Base-by-base conservation (phyloP, 257 asterid species). In the Fraxinus anomala region DNA sequence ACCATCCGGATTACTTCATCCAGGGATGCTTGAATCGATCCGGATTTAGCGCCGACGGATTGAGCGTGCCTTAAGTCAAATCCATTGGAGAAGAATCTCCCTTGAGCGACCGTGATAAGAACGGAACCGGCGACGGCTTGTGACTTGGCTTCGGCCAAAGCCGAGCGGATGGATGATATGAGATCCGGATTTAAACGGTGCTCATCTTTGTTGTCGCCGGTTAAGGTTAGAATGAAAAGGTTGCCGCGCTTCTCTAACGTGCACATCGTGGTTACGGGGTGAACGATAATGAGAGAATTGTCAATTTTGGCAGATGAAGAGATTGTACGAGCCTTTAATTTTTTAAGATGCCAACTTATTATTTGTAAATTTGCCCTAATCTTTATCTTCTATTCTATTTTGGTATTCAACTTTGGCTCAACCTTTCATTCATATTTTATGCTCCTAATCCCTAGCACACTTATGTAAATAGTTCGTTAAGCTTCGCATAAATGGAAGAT, bases 51-150 rank as follows among this genome's bases (percentile, higher is more conserved):
- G 76, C 80, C 90, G 72, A 82, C 92, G 77, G 88, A 92, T 73
- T 90, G 96, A 63, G 98, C 98, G 87, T 88, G 89, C 1, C 54
- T 54, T 19, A 93, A 82, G 24, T 93, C 97, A 81, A 93, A 91
- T 72, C 97, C 98, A 82, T 93, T 93, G 80, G 97, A 90, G 93
- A 91, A 93, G 93, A 89, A 93, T 68, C 78, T 80, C 76, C 98
- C 98, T 23, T 91, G 85, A 23, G 96, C 83, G 0, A 80, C 70
- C 14, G 98, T 91, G 82, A 93, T 47, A 12, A 93, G 88, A 70
- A 85, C 97, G 42, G 97, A 90, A 68, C 98, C 96, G 47, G 63
- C 56, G 34, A 73, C 80, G 80, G 96, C 89, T 83, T 89, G 88
- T 37, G 94, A 88, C 80, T 80, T 86, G 84, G 79, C 91, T 54